Evolutionary conservation across 1,139 yeast species (phyloP).

Genomic region (Magnusiomyces suaveolens): DNA sequence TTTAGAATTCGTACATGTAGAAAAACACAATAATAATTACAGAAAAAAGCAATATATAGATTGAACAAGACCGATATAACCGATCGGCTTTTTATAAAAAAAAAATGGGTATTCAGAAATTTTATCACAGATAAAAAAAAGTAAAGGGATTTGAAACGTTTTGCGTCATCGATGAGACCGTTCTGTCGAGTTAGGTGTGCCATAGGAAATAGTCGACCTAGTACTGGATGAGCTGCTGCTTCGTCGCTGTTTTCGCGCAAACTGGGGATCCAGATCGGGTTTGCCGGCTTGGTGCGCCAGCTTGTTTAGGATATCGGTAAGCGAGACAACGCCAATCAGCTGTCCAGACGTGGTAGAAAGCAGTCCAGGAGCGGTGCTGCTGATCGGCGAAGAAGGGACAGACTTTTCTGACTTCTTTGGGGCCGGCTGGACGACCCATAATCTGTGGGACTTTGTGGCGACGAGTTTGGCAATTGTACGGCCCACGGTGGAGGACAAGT

Average conservation of each 20-base stretch:
- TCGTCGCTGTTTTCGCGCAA: constrained; percentile 82
- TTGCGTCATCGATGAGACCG: constrained; percentile 7
- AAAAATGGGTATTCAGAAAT: too few species aligned
- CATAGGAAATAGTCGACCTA: constrained; percentile 20
- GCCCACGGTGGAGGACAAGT: constrained; percentile 66
- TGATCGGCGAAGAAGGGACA: constrained; percentile 9
- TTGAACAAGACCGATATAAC: too few species aligned
- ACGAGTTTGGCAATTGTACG: constrained; percentile 89
- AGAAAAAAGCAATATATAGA: too few species aligned
- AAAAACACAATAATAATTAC: too few species aligned
- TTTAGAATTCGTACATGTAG: too few species aligned
- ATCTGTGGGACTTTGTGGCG: constrained; percentile 86
- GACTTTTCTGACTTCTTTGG: constrained; percentile 19
- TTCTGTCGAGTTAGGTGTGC: constrained; percentile 16
- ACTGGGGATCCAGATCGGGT: constrained; percentile 66
- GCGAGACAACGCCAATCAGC: constrained; percentile 78
- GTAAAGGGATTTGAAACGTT: too few species aligned
- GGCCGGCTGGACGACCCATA: constrained; percentile 73
- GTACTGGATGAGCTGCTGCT: constrained; percentile 37
- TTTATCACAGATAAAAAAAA: too few species aligned
- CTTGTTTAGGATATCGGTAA: constrained; percentile 77
- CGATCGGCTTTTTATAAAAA: too few species aligned
- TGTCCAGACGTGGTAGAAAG: constrained; percentile 49
- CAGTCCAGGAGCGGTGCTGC: constrained; percentile 23
- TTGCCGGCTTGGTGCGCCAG: constrained; percentile 62